A percentile compares a stretch with the other conserved stretches of the same genome.
phyloP scores from a whole-genome alignment of 192 early-diverging fungal species.

The Rhizophlyctis rosea region DNA sequence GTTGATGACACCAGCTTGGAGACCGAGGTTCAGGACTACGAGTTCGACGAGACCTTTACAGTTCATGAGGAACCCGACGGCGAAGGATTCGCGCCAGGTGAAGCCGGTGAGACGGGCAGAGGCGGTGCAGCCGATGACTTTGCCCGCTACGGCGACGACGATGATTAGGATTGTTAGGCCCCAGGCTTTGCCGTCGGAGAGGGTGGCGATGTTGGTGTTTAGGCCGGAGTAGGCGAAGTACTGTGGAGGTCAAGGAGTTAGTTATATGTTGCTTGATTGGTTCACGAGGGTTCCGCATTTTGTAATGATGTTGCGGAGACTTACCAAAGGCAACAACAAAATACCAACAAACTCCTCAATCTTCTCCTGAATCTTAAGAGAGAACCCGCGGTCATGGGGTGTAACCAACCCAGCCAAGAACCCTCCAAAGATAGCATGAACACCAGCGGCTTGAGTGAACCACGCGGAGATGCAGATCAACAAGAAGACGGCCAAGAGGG shows the following conservation, averaged over 20 bases:
- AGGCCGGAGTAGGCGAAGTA: conserved; percentile 94
- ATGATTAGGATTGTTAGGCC: conserved; percentile 74
- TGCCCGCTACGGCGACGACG: conserved; percentile 75
- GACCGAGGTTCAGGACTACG: conserved; percentile 92
- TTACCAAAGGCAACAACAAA: conserved; percentile 80
- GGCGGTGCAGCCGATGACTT: conserved; percentile 75
- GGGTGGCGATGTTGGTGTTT: conserved; percentile 76
- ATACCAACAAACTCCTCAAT: conserved; percentile 88
- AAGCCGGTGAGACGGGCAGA: conserved; percentile 68
- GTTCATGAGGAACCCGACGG: conserved; percentile 91
- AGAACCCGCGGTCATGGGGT: conserved; percentile 85
- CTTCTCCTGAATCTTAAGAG: conserved; percentile 83
- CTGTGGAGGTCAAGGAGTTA: conserved; percentile 19
- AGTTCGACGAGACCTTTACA: conserved; percentile 94
- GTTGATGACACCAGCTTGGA: conserved; percentile 80
- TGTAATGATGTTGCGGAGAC: too few relatives aligned
- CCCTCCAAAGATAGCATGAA: conserved; percentile 93
- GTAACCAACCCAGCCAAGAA: conserved; percentile 84
- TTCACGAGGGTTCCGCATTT: background rate
- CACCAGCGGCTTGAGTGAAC: conserved; percentile 82
- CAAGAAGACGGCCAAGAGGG: conserved; percentile 72
- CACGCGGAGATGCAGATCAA: conserved; percentile 70
- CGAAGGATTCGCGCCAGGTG: conserved; percentile 77
- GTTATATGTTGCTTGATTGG: background rate
- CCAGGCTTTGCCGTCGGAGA: conserved; percentile 72